Evolutionary conservation across 2,329 filamentous ascomycete species (phyloP).

Genomic region (Ustulina deusta): DNA sequence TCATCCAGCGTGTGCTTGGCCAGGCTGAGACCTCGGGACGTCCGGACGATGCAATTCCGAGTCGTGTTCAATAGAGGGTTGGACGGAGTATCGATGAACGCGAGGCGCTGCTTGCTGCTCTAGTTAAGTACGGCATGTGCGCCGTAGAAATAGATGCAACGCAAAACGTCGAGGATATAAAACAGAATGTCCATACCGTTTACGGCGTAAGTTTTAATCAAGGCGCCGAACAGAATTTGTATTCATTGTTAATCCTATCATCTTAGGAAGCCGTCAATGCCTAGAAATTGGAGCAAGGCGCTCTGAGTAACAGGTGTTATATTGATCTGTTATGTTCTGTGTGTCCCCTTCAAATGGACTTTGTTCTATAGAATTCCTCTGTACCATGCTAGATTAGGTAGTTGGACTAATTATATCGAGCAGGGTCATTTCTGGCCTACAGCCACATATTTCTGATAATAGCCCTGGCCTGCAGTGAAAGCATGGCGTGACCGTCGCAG

Average conservation of each 20-base stretch:
- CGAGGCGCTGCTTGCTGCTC: neutral
- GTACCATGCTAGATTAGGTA: too few relatives aligned
- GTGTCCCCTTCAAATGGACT: too few relatives aligned
- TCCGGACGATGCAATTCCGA: constrained; percentile 35
- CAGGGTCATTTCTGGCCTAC: too few relatives aligned
- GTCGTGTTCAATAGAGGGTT: constrained; percentile 31
- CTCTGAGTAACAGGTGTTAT: too few relatives aligned
- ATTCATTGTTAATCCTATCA: neutral
- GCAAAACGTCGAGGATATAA: neutral
- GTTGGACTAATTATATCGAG: too few relatives aligned
- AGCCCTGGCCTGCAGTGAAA: too few relatives aligned
- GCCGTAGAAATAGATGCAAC: neutral
- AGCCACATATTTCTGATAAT: too few relatives aligned
- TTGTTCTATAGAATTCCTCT: too few relatives aligned
- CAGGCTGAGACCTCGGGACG: constrained; percentile 38
- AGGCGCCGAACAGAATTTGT: neutral
- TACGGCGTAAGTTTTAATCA: neutral
- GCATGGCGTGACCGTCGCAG: too few relatives aligned
- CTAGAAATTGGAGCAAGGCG: neutral
- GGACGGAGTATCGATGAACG: constrained; percentile 16
- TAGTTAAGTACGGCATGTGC: neutral
- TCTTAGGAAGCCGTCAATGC: neutral
- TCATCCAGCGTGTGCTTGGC: constrained; percentile 30
- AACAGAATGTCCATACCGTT: neutral
- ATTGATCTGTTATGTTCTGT: too few relatives aligned